Percentiles rank a stretch among this genome's conserved stretches.
phyloP scores from a whole-genome alignment of 73 alveolate genomes.

The Paramecium sexaurelia region DNA sequence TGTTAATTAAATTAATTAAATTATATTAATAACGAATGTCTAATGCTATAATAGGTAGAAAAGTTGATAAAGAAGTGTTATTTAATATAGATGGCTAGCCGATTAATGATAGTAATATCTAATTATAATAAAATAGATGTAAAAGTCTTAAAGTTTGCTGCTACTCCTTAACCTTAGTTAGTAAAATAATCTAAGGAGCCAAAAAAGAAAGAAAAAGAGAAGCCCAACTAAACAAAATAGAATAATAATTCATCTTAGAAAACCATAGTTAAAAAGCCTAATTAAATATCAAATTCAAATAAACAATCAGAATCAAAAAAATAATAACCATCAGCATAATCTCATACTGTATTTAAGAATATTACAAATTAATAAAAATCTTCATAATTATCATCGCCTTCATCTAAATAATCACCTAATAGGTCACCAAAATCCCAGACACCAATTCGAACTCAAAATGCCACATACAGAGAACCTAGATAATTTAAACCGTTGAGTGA shows the following conservation, averaged over 20 bases:
- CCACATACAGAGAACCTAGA: slow-evolving; percentile 49
- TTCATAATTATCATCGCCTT: background rate
- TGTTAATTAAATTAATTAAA: background rate
- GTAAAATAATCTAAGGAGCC: background rate
- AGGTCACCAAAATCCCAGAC: background rate
- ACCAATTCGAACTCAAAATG: background rate
- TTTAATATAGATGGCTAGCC: background rate
- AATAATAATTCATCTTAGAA: background rate
- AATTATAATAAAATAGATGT: background rate
- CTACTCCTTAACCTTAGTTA: background rate
- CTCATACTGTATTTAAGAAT: background rate
- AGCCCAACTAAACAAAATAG: background rate
- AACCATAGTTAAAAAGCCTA: background rate
- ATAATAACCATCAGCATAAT: background rate
- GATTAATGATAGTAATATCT: background rate
- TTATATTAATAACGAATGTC: background rate
- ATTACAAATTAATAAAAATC: background rate
- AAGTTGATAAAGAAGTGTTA: background rate
- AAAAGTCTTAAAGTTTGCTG: background rate
- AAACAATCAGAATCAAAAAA: background rate
- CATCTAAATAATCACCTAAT: background rate
- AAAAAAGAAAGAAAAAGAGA: background rate
- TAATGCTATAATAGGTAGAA: background rate
- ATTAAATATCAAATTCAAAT: background rate
- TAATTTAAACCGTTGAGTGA: slow-evolving; percentile 41